Evolutionary conservation across 1,139 yeast genomes (phyloP).

Genomic region (Suhomyces taliae): DNA sequence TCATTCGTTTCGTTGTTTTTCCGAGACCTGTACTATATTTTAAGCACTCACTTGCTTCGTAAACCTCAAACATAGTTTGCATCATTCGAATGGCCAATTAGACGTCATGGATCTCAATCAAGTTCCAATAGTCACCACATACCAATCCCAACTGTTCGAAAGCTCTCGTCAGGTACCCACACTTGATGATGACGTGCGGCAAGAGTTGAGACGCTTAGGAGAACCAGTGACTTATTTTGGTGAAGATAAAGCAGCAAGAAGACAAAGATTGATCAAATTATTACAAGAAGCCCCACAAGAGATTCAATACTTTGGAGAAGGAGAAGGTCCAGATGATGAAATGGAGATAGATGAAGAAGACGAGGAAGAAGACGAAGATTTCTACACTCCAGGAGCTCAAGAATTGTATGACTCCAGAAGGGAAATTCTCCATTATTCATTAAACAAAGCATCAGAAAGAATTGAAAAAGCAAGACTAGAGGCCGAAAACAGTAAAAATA

Average conservation of each 20-base stretch:
- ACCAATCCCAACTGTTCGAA: not conserved
- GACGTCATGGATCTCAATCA: conserved; percentile 20
- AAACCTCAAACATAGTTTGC: too few relatives aligned
- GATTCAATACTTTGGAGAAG: conserved; percentile 20
- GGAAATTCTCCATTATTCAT: conserved; percentile 51
- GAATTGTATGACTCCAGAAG: conserved; percentile 57
- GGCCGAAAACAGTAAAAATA: conserved; percentile 22
- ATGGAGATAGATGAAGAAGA: conserved; percentile 26
- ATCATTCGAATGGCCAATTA: too few relatives aligned
- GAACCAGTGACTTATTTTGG: conserved; percentile 63
- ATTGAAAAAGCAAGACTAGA: conserved; percentile 25
- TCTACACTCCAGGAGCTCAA: conserved; percentile 75
- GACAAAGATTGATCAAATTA: conserved; percentile 50
- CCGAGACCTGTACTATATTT: too few relatives aligned
- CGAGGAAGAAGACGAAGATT: conserved; percentile 61
- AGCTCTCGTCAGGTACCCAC: conserved; percentile 48
- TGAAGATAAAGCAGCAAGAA: conserved; percentile 61
- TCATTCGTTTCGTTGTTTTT: too few relatives aligned
- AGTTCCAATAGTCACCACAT: conserved; percentile 20
- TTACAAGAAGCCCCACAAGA: conserved; percentile 28
- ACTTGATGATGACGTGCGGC: conserved; percentile 59
- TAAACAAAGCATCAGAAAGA: conserved; percentile 46
- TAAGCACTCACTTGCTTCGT: too few relatives aligned
- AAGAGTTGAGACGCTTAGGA: conserved; percentile 46
- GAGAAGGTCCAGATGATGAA: conserved; percentile 15